Conservation (phyloP, 805 yeast species). For the Myxozyma mucilagina region DNA sequence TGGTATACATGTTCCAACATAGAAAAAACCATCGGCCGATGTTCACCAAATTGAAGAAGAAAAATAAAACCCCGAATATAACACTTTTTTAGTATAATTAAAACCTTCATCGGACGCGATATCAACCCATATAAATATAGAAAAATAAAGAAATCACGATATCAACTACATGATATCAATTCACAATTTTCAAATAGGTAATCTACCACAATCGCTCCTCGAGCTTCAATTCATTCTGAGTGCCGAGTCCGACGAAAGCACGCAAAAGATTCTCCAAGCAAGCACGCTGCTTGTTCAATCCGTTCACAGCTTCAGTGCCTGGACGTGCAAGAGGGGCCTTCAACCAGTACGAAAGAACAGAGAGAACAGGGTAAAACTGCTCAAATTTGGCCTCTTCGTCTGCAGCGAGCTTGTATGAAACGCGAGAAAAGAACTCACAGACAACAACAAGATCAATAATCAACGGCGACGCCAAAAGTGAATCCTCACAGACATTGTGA, state of each 20-base stretch:
- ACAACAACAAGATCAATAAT: conserved; percentile 88
- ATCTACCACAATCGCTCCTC: conserved; percentile 68
- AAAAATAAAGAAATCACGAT: background rate
- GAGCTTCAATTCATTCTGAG: conserved; percentile 87
- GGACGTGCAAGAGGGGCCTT: conserved; percentile 94
- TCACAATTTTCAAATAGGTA: background rate
- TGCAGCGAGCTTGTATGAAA: conserved; percentile 64
- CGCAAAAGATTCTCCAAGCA: conserved; percentile 90
- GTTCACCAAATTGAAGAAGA: background rate
- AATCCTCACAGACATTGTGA: conserved; percentile 96
- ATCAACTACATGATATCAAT: background rate
- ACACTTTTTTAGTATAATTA: background rate
- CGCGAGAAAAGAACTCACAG: conserved; percentile 87
- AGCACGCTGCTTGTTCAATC: conserved; percentile 90
- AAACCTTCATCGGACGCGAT: conserved; percentile 11
- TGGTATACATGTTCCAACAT: conserved; percentile 1
- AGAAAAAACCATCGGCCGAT: conserved; percentile 10
- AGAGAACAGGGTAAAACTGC: conserved; percentile 77
- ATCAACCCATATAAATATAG: background rate
- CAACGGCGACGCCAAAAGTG: conserved; percentile 89
- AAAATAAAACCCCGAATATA: background rate
- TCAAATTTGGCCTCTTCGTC: conserved; percentile 53
- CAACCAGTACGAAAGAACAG: conserved; percentile 90
- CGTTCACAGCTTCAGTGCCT: conserved; percentile 87
- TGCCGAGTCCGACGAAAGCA: conserved; percentile 84